These are phyloP conservation scores for Hypholoma sublateritium DNA, from an alignment of 768 basidiomycete species.

Conservation along the genomic window DNA sequence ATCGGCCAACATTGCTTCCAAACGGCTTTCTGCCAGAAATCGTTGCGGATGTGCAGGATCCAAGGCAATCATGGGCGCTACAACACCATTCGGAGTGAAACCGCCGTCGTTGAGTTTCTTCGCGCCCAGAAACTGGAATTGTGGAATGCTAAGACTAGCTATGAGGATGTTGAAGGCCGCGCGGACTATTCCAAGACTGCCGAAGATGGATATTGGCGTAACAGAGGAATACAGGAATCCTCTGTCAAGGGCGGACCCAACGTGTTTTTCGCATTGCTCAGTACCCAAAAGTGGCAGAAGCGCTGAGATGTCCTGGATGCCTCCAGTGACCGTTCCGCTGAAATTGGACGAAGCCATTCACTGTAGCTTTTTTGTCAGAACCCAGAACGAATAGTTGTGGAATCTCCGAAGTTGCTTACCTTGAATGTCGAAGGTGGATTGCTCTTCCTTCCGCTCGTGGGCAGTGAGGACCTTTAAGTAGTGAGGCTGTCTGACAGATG, in stretches of 20 bases:
- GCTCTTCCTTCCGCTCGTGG: too few relatives aligned
- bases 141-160: conserved; percentile 5
- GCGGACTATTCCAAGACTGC: conserved; percentile 12
- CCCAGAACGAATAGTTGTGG: too few relatives aligned
- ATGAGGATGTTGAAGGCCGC: conserved; percentile 13
- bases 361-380: too few relatives aligned
- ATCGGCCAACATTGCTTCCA: conserved; percentile 10
- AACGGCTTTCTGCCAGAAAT: conserved; percentile 9
- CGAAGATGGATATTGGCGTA: conserved; percentile 13
- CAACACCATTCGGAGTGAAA: conserved; percentile 5
- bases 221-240: conserved; percentile 11
- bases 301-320: conserved; percentile 15
- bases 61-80: conserved; percentile 11
- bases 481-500: too few relatives aligned
- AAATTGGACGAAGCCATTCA: not conserved
- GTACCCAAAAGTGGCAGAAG: conserved; percentile 13
- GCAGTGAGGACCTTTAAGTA: too few relatives aligned
- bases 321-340: conserved; percentile 3
- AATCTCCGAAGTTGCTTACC: too few relatives aligned
- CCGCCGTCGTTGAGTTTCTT: conserved; percentile 7
- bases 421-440: too few relatives aligned
- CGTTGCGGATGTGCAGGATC: conserved; percentile 8
- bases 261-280: conserved; percentile 16
- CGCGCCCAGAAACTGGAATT: conserved; percentile 7
- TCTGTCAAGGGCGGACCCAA: conserved; percentile 11